phyloP scores from a whole-genome alignment of 2,329 filamentous ascomycete genomes.

The Alternaria sp. region DNA sequence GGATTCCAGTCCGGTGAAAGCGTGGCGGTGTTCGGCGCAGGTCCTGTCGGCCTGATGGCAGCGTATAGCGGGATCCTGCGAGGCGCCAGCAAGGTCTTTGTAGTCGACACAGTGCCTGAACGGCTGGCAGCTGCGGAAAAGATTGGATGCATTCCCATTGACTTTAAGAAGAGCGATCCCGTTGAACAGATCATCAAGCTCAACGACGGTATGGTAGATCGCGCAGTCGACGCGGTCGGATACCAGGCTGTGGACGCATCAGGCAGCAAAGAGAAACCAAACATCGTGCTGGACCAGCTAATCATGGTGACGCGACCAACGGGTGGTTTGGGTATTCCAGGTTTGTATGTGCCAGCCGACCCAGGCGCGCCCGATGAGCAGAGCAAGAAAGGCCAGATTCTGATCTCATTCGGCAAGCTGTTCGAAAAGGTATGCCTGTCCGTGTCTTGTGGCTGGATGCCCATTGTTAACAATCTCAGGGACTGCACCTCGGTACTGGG shows the following conservation, averaged over 20 bases:
- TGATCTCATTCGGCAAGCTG: conserved; percentile 72
- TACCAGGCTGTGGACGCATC: conserved; percentile 67
- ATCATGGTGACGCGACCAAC: conserved; percentile 69
- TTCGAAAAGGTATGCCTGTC: conserved; percentile 67
- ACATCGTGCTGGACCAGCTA: conserved; percentile 70
- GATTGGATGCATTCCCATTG: conserved; percentile 69
- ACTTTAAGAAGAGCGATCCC: conserved; percentile 68
- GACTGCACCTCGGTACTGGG: conserved; percentile 67
- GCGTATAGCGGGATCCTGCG: conserved; percentile 70
- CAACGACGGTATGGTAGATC: conserved; percentile 69
- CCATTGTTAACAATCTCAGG: conserved; percentile 50
- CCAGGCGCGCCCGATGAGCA: conserved; percentile 70
- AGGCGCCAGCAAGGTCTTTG: conserved; percentile 68
- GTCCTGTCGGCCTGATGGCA: conserved; percentile 72
- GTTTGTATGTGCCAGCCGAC: conserved; percentile 63
- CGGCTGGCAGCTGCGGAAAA: conserved; percentile 67
- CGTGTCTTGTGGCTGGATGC: not conserved
- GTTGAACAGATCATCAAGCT: conserved; percentile 68
- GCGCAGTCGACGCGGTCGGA: conserved; percentile 71
- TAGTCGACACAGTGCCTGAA: conserved; percentile 70
- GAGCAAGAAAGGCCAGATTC: conserved; percentile 69
- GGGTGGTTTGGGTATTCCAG: conserved; percentile 69
- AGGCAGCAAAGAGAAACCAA: conserved; percentile 68
- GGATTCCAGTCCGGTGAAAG: conserved; percentile 69
- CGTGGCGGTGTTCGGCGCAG: conserved; percentile 69